Base-by-base conservation (phyloP, 805 yeast genomes). In the Lachancea lanzarotensis region DNA sequence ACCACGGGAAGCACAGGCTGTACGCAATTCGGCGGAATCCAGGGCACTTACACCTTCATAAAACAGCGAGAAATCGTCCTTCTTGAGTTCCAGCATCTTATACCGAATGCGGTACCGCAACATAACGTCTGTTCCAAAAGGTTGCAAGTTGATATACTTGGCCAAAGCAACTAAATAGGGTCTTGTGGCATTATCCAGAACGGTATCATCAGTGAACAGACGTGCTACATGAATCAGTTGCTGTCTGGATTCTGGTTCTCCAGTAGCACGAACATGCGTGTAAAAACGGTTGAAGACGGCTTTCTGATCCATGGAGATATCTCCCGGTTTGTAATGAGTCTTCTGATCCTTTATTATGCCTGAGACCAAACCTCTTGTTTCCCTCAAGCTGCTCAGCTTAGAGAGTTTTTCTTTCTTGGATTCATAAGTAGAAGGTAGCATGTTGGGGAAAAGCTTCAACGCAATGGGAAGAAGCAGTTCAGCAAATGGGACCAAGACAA, bases 1-100 rank as follows among this genome's bases (percentile, higher is more conserved):
- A 61, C 98, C 98, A 69, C 98, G 81, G 29, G 95, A 87, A 47
- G 87, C 83, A 71, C 97, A 90, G 1, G 98, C 98, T 52, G 74
- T 73, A 65, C 85, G 87, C 52, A 91, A 75, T 67, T 91, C 98
- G 3, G 79, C 74, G 15, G 83, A 73, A 13, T 89, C 79, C 52
- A 91, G 73, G 4, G 86, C 75, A 40, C 84, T 90, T 40, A 90
- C 93, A 46, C 98, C 98, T 70, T 91, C 98, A 63, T 87, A 88
- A 57, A 85, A 95, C 52, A 91, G 87, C 34, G 90, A 82, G 55
- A 83, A 78, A 65, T 91, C 98, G 66, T 91, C 98, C 59, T 83
- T 83, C 64, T 89, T 91, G 70, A 90, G 85, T 59, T 85, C 89
- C 54, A 91, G 75, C 79, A 93, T 76, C 61, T 84, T 81, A 69